phyloP scores from a whole-genome alignment of 2,329 filamentous ascomycete genomes.

The Pestalotiopsis sp. region DNA sequence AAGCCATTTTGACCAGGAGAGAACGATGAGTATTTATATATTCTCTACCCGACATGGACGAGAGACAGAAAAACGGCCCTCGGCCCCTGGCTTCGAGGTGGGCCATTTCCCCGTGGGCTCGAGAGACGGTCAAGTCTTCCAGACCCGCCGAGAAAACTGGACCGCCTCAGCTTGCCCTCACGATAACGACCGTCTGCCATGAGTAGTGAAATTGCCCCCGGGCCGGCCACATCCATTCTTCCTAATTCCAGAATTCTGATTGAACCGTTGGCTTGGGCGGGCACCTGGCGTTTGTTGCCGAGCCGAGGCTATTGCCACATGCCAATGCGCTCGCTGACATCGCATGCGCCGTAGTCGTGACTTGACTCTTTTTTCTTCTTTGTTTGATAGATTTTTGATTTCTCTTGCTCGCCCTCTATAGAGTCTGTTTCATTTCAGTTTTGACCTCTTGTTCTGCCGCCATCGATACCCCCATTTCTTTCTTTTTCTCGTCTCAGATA shows the following conservation, averaged over 20 bases:
- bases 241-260: slow-evolving; percentile 4
- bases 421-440: neutral
- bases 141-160: slow-evolving; percentile 9
- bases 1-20: no score
- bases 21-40: neutral
- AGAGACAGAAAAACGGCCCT: neutral
- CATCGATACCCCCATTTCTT: neutral
- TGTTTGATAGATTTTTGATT: neutral
- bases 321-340: neutral
- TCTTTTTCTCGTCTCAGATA: neutral
- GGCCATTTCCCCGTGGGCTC: slow-evolving; percentile 7
- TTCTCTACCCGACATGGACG: neutral
- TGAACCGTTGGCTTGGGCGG: neutral
- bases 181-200: slow-evolving; percentile 1
- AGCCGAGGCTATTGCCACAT: slow-evolving; percentile 11
- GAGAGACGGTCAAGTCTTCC: neutral
- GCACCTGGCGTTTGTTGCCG: neutral
- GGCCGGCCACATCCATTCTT: neutral
- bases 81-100: neutral
- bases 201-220: slow-evolving; percentile 3
- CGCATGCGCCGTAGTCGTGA: neutral
- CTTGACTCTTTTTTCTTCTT: neutral
- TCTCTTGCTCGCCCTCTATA: neutral
- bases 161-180: neutral
- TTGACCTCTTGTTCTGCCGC: neutral